These are phyloP conservation scores for Phytophthora constricta DNA, from an alignment of 352 stramenopile genomes.

Conservation along the genomic window DNA sequence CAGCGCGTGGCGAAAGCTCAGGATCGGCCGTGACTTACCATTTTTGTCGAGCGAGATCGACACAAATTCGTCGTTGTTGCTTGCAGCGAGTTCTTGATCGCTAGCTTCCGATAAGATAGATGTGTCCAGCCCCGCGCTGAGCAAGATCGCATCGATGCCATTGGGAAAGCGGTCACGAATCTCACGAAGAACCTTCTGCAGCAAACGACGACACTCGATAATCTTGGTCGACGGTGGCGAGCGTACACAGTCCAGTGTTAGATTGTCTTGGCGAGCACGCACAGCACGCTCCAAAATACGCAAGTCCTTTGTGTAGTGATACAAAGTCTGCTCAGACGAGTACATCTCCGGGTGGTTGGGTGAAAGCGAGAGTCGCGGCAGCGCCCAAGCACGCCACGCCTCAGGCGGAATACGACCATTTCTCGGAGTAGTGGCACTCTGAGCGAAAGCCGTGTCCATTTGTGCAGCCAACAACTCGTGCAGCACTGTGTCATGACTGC, in stretches of 20 bases:
- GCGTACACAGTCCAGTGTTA: conserved; percentile 59
- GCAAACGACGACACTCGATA: conserved; percentile 51
- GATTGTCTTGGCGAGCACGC: conserved; percentile 34
- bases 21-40: conserved; percentile 43
- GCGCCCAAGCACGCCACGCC: conserved; percentile 62
- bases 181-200: conserved; percentile 65
- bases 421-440: conserved; percentile 37
- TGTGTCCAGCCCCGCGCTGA: conserved; percentile 76
- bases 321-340: conserved; percentile 65
- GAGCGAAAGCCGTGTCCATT: conserved; percentile 55
- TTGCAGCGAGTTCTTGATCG: conserved; percentile 36
- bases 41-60: conserved; percentile 53
- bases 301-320: conserved; percentile 79
- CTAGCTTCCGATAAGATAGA: conserved; percentile 74
- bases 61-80: conserved; percentile 26
- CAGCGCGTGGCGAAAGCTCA: conserved; percentile 59
- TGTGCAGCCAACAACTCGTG: conserved; percentile 46
- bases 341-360: conserved; percentile 71
- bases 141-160: conserved; percentile 55
- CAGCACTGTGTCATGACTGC: conserved; percentile 47
- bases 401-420: conserved; percentile 45
- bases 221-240: conserved; percentile 36
- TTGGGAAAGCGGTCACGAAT: conserved; percentile 37
- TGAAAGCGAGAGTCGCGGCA: conserved; percentile 64
- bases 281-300: conserved; percentile 47